Conservation (phyloP, 2,329 filamentous ascomycete genomes). For the Xylariaceae sp. region DNA sequence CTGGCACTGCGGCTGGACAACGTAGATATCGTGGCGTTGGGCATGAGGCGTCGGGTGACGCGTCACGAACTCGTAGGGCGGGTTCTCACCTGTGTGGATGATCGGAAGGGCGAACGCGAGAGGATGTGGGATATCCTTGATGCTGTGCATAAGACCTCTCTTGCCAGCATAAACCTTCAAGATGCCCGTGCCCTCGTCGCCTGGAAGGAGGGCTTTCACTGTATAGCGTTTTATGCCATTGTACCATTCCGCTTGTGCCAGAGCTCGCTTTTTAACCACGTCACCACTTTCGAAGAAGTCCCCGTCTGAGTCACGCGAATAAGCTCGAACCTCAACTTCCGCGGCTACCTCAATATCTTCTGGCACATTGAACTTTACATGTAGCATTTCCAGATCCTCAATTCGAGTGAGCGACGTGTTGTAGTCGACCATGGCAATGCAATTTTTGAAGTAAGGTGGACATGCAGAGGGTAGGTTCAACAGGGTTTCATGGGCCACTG, state of each 20-base stretch:
- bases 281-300: conserved; percentile 95
- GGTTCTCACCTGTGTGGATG: conserved; percentile 89
- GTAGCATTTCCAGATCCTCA: conserved; percentile 91
- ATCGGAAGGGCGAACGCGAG: conserved; percentile 90
- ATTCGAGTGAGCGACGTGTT: conserved; percentile 86
- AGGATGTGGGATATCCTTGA: conserved; percentile 93
- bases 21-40: conserved; percentile 96
- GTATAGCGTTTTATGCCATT: conserved; percentile 88
- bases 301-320: conserved; percentile 82
- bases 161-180: conserved; percentile 94
- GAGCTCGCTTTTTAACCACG: conserved; percentile 79
- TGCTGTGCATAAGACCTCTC: conserved; percentile 94
- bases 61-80: conserved; percentile 89
- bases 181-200: conserved; percentile 86
- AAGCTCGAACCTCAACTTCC: conserved; percentile 86
- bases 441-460: conserved; percentile 85
- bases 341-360: conserved; percentile 90
- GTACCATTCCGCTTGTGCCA: conserved; percentile 93
- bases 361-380: conserved; percentile 86
- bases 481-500: conserved; percentile 83
- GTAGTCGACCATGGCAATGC: conserved; percentile 82
- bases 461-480: conserved; percentile 86
- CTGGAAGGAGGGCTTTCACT: conserved; percentile 88
- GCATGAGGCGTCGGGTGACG: conserved; percentile 96
- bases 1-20: conserved; percentile 93